These are phyloP conservation scores for Citrus hindsii DNA, from an alignment of 345 rosid species.

Conservation along the genomic window DNA sequence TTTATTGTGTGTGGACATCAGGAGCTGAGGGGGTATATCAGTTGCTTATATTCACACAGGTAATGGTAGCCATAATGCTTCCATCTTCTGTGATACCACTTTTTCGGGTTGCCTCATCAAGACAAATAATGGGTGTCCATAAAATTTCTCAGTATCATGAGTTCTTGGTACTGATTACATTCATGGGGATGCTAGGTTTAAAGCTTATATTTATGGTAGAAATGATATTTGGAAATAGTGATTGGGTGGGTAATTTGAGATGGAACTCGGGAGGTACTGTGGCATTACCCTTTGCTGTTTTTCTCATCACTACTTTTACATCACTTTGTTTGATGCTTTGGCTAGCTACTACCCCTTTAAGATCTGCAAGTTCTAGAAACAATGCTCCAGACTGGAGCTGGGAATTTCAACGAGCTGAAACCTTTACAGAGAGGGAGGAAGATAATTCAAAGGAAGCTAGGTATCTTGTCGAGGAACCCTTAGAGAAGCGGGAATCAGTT, in stretches of 20 bases:
- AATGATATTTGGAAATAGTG: constrained; percentile 87
- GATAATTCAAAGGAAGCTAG: constrained; percentile 32
- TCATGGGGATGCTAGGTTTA: constrained; percentile 73
- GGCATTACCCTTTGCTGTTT: constrained; percentile 48
- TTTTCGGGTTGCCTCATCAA: constrained; percentile 84
- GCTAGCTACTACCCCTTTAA: constrained; percentile 86
- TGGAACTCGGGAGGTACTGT: constrained; percentile 58
- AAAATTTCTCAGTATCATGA: constrained; percentile 79
- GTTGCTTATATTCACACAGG: constrained; percentile 78
- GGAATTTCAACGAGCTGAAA: constrained; percentile 43
- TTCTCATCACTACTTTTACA: constrained; percentile 59
- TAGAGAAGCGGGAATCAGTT: constrained; percentile 30
- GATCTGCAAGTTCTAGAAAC: constrained; percentile 54
- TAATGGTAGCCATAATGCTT: constrained; percentile 76
- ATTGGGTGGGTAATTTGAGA: constrained; percentile 83
- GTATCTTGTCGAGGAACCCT: constrained; percentile 24
- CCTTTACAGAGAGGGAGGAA: constrained; percentile 36
- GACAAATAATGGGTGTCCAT: constrained; percentile 75
- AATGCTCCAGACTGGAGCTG: constrained; percentile 56
- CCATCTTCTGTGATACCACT: constrained; percentile 92
- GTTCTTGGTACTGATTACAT: constrained; percentile 52
- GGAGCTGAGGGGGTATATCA: constrained; percentile 93
- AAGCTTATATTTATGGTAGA: constrained; percentile 77
- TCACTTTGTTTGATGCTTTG: constrained; percentile 83
- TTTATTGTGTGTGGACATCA: constrained; percentile 79